Conservation (phyloP, 106 monocot species). For the Acorus gramineus region DNA sequence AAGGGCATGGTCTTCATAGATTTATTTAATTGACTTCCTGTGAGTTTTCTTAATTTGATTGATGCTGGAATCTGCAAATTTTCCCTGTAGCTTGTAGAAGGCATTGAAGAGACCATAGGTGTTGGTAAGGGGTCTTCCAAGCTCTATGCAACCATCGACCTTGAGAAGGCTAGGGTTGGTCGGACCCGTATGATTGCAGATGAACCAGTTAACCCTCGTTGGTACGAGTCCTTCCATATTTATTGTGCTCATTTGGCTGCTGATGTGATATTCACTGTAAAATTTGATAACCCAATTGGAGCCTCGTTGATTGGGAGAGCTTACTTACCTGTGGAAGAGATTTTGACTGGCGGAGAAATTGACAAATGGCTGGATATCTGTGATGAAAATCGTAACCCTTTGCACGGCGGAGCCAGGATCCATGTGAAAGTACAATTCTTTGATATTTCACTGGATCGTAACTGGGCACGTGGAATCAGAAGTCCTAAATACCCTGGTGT, state of each 20-base stretch:
- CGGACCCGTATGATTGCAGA: constrained; percentile 44
- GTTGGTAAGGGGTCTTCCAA: constrained; percentile 21
- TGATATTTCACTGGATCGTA: constrained; percentile 38
- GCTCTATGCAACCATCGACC: constrained; percentile 59
- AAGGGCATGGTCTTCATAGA: not conserved
- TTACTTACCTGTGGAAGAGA: constrained; percentile 48
- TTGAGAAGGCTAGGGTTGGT: constrained; percentile 70
- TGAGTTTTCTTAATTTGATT: not conserved
- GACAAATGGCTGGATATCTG: constrained; percentile 61
- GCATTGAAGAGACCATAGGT: constrained; percentile 33
- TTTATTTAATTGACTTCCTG: not conserved
- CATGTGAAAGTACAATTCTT: constrained; percentile 60
- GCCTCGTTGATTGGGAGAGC: constrained; percentile 52
- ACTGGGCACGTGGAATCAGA: constrained; percentile 40
- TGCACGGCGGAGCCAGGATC: constrained; percentile 41
- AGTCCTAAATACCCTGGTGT: constrained; percentile 54
- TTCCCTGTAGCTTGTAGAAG: constrained; percentile 38
- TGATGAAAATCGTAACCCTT: constrained; percentile 26
- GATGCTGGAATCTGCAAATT: not conserved
- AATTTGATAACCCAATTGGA: constrained; percentile 40
- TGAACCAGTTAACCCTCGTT: constrained; percentile 46
- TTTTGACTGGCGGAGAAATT: constrained; percentile 35
- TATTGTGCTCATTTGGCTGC: constrained; percentile 59
- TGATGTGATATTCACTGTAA: constrained; percentile 53
- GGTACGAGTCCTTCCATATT: constrained; percentile 73